phyloP scores from a whole-genome alignment of 2,329 filamentous ascomycete genomes.

The Dryadomyces quercivorus region DNA sequence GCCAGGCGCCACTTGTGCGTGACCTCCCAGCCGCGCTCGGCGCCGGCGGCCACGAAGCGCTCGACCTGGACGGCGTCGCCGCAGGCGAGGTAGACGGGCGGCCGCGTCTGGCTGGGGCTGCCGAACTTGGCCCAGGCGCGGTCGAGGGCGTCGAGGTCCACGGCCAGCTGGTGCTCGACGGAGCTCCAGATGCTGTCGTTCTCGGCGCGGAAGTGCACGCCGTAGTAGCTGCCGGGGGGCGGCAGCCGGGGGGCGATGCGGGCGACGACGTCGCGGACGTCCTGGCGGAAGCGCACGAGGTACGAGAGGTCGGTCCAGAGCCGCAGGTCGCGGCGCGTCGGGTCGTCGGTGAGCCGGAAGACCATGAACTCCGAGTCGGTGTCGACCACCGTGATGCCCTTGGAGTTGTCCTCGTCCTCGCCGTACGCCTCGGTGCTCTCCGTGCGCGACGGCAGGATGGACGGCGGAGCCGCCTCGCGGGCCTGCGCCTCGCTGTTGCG shows the following conservation, averaged over 20 bases:
- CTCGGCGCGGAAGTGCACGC: constrained; percentile 24
- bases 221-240: constrained; percentile 16
- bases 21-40: constrained; percentile 20
- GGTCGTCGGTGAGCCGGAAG: constrained; percentile 24
- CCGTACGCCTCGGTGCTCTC: background rate
- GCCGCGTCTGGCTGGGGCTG: constrained; percentile 5
- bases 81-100: constrained; percentile 22
- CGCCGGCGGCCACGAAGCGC: constrained; percentile 18
- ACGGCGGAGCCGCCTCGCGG: too few relatives aligned
- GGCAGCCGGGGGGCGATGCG: constrained; percentile 15
- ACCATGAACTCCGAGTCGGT: constrained; percentile 20
- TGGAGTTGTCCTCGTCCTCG: background rate
- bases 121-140: constrained; percentile 17
- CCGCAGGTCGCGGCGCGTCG: constrained; percentile 19
- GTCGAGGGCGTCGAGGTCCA: constrained; percentile 23
- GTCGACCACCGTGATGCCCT: constrained; percentile 19
- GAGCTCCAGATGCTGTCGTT: constrained; percentile 24
- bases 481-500: background rate
- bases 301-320: constrained; percentile 22
- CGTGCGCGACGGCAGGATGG: background rate
- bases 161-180: constrained; percentile 20
- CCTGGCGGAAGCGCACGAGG: constrained; percentile 19
- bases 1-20: constrained; percentile 22
- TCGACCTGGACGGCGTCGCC: constrained; percentile 20
- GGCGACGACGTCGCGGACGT: constrained; percentile 15